Evolutionary conservation across 148 eudicot genomes (phyloP).

Genomic region (Rhododendron williamsianum): DNA sequence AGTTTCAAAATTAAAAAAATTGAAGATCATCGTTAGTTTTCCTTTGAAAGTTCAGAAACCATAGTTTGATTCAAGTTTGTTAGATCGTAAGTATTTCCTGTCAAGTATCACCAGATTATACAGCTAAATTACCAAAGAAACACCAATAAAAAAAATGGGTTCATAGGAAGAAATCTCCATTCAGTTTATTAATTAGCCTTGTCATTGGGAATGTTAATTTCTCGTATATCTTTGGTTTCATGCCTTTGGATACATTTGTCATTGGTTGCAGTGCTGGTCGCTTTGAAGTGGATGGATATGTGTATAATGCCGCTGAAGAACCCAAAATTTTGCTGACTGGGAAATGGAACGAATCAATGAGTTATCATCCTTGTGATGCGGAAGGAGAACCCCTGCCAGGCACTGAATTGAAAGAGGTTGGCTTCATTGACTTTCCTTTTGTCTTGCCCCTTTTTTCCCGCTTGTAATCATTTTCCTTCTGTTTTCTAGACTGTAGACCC

Average conservation of each 20-base stretch:
- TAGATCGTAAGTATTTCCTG: not conserved
- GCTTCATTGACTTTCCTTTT: not conserved
- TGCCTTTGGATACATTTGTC: not conserved
- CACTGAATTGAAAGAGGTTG: slow-evolving; percentile 86
- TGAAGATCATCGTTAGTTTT: not conserved
- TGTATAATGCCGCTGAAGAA: slow-evolving; percentile 83
- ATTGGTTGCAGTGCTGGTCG: slow-evolving; percentile 73
- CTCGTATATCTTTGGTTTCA: not conserved
- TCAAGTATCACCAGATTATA: not conserved
- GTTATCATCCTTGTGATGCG: slow-evolving; percentile 88
- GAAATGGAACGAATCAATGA: slow-evolving; percentile 88
- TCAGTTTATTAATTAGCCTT: not conserved
- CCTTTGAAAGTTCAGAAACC: not conserved
- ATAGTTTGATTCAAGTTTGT: not conserved
- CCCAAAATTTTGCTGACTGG: slow-evolving; percentile 97
- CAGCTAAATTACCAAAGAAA: not conserved
- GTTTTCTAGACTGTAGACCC: not conserved
- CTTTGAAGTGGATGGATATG: slow-evolving; percentile 98
- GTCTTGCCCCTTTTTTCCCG: not conserved
- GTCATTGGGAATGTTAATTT: not conserved
- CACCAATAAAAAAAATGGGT: not conserved
- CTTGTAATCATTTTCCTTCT: not conserved
- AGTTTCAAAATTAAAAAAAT: not conserved
- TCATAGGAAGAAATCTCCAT: not conserved
- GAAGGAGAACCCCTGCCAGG: slow-evolving; percentile 95